Conservation (phyloP, 345 rosid species). For the Rhodamnia argentea region DNA sequence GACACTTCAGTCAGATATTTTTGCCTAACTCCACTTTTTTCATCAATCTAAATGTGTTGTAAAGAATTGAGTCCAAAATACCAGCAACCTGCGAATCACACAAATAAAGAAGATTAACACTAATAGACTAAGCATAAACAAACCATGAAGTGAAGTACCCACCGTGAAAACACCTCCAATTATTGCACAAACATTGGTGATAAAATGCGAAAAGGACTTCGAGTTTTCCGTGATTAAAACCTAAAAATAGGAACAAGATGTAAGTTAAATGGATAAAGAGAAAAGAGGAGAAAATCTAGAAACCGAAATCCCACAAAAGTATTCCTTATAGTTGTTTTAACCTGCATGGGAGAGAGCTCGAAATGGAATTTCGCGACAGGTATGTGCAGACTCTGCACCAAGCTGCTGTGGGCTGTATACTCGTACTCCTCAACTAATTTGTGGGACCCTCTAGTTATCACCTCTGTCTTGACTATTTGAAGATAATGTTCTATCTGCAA, state of each 20-base stretch:
- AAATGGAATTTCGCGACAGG: conserved; percentile 88
- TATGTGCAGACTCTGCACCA: conserved; percentile 54
- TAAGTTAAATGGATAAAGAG: background rate
- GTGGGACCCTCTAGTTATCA: conserved; percentile 34
- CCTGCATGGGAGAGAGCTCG: conserved; percentile 99
- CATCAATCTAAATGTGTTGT: conserved; percentile 75
- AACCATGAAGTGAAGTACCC: conserved; percentile 10
- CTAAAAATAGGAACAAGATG: conserved; percentile 21
- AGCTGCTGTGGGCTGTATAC: conserved; percentile 95
- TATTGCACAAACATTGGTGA: conserved; percentile 93
- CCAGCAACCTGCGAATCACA: conserved; percentile 78
- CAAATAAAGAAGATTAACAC: background rate
- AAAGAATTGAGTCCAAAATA: conserved; percentile 75
- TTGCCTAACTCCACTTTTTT: conserved; percentile 93
- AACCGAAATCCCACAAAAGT: background rate
- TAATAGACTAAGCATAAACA: background rate
- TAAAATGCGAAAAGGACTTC: conserved; percentile 84
- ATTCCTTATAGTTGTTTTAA: conserved; percentile 2
- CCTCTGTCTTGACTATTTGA: conserved; percentile 91
- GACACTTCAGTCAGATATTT: conserved; percentile 43
- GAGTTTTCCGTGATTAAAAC: conserved; percentile 71
- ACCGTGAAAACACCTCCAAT: conserved; percentile 99
- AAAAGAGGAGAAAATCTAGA: background rate
- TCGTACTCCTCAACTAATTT: conserved; percentile 72
- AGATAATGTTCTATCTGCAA: conserved; percentile 98